A percentile compares a stretch with the other conserved stretches of the same genome.
phyloP scores from a whole-genome alignment of 1,284 basidiomycete species.

The Cystobasidiaceae sp. region DNA sequence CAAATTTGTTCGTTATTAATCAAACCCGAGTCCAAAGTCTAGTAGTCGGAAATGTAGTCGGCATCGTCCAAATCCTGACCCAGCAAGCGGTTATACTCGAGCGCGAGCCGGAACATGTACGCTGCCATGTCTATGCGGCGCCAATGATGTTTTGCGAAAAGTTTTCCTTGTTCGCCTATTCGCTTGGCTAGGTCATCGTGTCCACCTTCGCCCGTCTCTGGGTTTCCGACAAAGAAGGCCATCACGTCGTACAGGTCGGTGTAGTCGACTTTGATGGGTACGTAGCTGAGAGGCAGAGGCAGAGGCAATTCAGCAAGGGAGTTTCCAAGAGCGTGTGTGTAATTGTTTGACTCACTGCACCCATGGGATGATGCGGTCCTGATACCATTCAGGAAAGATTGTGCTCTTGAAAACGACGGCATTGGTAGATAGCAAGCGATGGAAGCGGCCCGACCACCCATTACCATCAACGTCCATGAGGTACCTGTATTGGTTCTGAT shows the following conservation, averaged over 20 bases:
- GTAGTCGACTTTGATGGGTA: slow-evolving; percentile 51
- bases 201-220: slow-evolving; percentile 46
- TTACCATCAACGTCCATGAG: slow-evolving; percentile 52
- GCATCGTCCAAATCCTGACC: slow-evolving; percentile 19
- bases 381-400: slow-evolving; percentile 57
- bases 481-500: slow-evolving; percentile 47
- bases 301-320: too few relatives aligned
- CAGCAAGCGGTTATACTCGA: slow-evolving; percentile 30
- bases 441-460: slow-evolving; percentile 47
- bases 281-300: too few relatives aligned
- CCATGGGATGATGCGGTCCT: slow-evolving; percentile 39
- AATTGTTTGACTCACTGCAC: too few relatives aligned
- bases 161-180: slow-evolving; percentile 49
- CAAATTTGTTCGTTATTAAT: too few relatives aligned
- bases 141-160: slow-evolving; percentile 51
- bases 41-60: slow-evolving; percentile 17
- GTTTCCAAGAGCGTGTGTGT: too few relatives aligned
- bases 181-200: slow-evolving; percentile 50
- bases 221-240: slow-evolving; percentile 51
- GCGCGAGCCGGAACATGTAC: slow-evolving; percentile 41
- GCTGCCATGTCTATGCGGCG: slow-evolving; percentile 44
- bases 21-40: too few relatives aligned
- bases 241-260: slow-evolving; percentile 52
- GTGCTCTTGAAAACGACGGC: slow-evolving; percentile 61
- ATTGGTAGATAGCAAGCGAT: slow-evolving; percentile 57